These are phyloP conservation scores for Ceratocystiopsis brevicomis DNA, from an alignment of 2,329 filamentous ascomycete species.

Conservation along the genomic window DNA sequence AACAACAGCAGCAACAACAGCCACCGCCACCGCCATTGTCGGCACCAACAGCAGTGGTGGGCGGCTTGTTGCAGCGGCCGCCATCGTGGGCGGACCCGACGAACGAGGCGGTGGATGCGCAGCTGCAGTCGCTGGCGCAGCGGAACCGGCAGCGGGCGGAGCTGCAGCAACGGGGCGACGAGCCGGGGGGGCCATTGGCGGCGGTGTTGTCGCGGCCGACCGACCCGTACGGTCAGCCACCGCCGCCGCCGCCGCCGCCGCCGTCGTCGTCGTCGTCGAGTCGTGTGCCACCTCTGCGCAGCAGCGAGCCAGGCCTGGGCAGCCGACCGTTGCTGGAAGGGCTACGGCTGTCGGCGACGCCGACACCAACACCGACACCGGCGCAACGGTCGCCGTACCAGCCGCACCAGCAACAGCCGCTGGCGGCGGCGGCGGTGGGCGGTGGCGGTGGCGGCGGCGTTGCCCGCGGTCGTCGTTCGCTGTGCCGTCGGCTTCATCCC, in stretches of 20 bases:
- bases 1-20: not conserved
- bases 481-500: constrained; percentile 5
- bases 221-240: constrained; percentile 3
- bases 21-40: constrained; percentile 8
- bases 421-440: too few relatives aligned
- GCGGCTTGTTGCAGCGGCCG: too few relatives aligned
- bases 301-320: not conserved
- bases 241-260: not conserved
- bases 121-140: constrained; percentile 18
- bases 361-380: too few relatives aligned
- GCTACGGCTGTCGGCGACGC: too few relatives aligned
- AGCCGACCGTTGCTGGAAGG: not conserved
- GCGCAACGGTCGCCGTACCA: too few relatives aligned
- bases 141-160: constrained; percentile 15
- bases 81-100: constrained; percentile 3
- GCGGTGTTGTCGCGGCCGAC: constrained; percentile 1
- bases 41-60: constrained; percentile 6
- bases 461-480: constrained; percentile 17
- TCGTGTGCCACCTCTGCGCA: constrained; percentile 1
- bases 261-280: not conserved
- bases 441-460: constrained; percentile 10
- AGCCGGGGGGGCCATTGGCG: constrained; percentile 6
- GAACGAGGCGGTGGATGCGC: constrained; percentile 9
- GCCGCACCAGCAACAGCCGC: too few relatives aligned
- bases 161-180: constrained; percentile 11